A percentile compares a stretch with the other conserved stretches of the same genome.
Evolutionary conservation across 192 early-diverging fungal genomes (phyloP).

Genomic region (Diversispora epigaea): DNA sequence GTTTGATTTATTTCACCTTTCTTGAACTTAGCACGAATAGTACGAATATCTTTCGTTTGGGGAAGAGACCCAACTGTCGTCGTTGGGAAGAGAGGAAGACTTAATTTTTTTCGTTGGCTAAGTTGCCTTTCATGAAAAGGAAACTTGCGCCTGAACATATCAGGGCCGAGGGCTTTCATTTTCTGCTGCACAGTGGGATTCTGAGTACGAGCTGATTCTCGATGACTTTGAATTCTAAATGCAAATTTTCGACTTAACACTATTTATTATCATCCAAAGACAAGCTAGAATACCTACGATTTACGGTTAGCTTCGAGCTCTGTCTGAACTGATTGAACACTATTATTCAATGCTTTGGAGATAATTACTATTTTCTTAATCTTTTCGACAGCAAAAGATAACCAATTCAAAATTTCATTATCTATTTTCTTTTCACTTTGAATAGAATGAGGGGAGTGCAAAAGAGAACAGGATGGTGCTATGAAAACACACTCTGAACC

Average conservation of each 20-base stretch:
- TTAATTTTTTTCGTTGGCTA: conserved; percentile 72
- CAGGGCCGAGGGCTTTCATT: conserved; percentile 62
- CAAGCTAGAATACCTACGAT: conserved; percentile 35
- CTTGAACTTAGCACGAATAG: conserved; percentile 86
- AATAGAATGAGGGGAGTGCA: conserved; percentile 91
- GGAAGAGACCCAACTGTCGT: conserved; percentile 99
- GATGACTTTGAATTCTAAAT: conserved; percentile 57
- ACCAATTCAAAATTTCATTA: conserved; percentile 84
- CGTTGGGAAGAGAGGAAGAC: conserved; percentile 90
- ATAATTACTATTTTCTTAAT: conserved; percentile 76
- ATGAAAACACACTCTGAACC: conserved; percentile 78
- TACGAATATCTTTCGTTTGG: conserved; percentile 95
- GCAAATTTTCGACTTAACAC: not conserved
- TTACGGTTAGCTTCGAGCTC: conserved; percentile 71
- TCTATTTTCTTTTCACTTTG: conserved; percentile 74
- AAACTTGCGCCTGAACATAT: conserved; percentile 73
- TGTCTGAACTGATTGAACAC: conserved; percentile 62
- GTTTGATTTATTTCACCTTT: conserved; percentile 68
- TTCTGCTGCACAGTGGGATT: conserved; percentile 79
- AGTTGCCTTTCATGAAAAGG: conserved; percentile 70
- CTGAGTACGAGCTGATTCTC: conserved; percentile 77
- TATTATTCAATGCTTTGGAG: conserved; percentile 55
- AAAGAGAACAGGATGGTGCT: conserved; percentile 86
- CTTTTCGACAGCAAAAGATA: conserved; percentile 94
- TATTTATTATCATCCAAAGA: not conserved